Percentiles rank a stretch among this genome's conserved stretches.
These are phyloP conservation scores for Ordospora pajunii DNA, from an alignment of 371 early-diverging fungal species.

Conservation along the genomic window DNA sequence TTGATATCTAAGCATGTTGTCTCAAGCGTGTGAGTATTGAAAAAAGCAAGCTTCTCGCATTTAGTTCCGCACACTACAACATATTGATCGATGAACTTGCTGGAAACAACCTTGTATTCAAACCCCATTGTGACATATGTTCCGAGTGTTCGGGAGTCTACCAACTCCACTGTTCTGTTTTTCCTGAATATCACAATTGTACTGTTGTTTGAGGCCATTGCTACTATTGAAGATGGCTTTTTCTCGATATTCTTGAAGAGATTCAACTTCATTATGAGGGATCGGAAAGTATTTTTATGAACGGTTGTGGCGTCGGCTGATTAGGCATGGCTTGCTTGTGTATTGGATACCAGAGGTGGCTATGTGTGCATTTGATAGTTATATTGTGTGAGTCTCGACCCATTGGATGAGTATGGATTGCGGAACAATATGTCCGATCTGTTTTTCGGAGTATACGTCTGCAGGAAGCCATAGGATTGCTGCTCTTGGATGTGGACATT, in stretches of 20 bases:
- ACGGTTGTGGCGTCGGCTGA: too few species aligned
- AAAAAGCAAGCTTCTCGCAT: constrained; percentile 15
- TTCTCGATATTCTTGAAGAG: constrained; percentile 24
- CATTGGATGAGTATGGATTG: not conserved
- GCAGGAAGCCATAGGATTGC: constrained; percentile 36
- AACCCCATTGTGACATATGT: constrained; percentile 2
- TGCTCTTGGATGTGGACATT: constrained; percentile 50
- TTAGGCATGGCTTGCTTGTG: too few species aligned
- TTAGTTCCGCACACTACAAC: constrained; percentile 17
- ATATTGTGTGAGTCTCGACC: too few species aligned
- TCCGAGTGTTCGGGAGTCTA: constrained; percentile 1
- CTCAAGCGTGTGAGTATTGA: constrained; percentile 1
- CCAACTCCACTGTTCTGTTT: constrained; percentile 7
- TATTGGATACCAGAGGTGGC: too few species aligned
- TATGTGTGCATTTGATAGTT: too few species aligned
- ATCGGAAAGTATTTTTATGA: constrained; percentile 10
- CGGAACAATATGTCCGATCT: constrained; percentile 45
- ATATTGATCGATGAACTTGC: constrained; percentile 11
- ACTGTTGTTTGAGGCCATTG: constrained; percentile 21
- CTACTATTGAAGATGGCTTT: constrained; percentile 19
- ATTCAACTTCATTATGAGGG: constrained; percentile 22
- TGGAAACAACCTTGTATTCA: not conserved
- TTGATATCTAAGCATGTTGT: not conserved
- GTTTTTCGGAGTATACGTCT: constrained; percentile 42
- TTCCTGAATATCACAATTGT: constrained; percentile 32